Conservation (phyloP, 2,329 filamentous ascomycete genomes). For the Hymenoscyphus repandus region DNA sequence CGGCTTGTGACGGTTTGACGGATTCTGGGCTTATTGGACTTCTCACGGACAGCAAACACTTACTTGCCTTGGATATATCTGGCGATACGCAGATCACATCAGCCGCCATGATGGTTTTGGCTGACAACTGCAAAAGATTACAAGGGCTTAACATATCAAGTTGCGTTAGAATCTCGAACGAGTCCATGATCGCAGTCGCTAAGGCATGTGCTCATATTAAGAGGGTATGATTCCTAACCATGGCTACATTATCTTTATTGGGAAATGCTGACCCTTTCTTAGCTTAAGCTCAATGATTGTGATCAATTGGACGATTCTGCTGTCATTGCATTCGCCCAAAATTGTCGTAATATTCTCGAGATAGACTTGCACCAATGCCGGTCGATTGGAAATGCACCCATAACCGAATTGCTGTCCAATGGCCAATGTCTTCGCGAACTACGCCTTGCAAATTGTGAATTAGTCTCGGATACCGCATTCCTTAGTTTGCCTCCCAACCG, state of each 20-base stretch:
- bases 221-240: slow-evolving; percentile 49
- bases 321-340: slow-evolving; percentile 76
- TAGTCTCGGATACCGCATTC: slow-evolving; percentile 86
- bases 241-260: not conserved
- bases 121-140: slow-evolving; percentile 74
- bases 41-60: slow-evolving; percentile 69
- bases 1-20: slow-evolving; percentile 79
- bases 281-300: slow-evolving; percentile 95
- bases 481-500: slow-evolving; percentile 64
- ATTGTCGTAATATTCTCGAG: slow-evolving; percentile 91
- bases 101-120: slow-evolving; percentile 69
- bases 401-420: slow-evolving; percentile 73
- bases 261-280: slow-evolving; percentile 14
- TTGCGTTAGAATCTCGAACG: slow-evolving; percentile 79
- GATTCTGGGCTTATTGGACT: slow-evolving; percentile 78
- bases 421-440: slow-evolving; percentile 85
- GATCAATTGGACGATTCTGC: slow-evolving; percentile 76
- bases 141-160: slow-evolving; percentile 91
- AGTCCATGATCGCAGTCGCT: slow-evolving; percentile 76
- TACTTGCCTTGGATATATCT: slow-evolving; percentile 88
- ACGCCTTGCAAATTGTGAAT: slow-evolving; percentile 76
- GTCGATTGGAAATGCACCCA: slow-evolving; percentile 73
- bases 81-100: slow-evolving; percentile 77
- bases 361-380: slow-evolving; percentile 89
- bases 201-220: slow-evolving; percentile 82